A percentile compares a stretch with the other conserved stretches of the same genome.
phyloP scores from a whole-genome alignment of 345 rosid species.

The rapeseed (Brassica napus) region Da-Ae NC_063439.1:4865001-4865500 shows the following conservation, averaged over 20 bases:
- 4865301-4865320: conserved; percentile 34
- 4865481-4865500: conserved; percentile 56
- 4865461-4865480: conserved; percentile 65
- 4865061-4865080: background rate
- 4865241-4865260: conserved; percentile 31
- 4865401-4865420: conserved; percentile 35
- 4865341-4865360: conserved; percentile 40
- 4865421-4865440: conserved; percentile 57
- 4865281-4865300: conserved; percentile 12
- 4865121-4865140: conserved; percentile 32
- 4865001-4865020: conserved; percentile 29
- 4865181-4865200: conserved; percentile 39
- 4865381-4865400: conserved; percentile 32
- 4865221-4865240: conserved; percentile 38
- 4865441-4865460: conserved; percentile 51
- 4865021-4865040: conserved; percentile 3
- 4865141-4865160: conserved; percentile 33
- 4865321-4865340: conserved; percentile 39
- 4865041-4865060: background rate
- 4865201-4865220: conserved; percentile 35
- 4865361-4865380: conserved; percentile 28
- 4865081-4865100: conserved; percentile 26
- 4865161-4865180: conserved; percentile 38
- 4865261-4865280: conserved; percentile 34
- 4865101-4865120: conserved; percentile 38